Percentiles rank a stretch among this genome's conserved stretches.
Conservation (phyloP, 345 rosid species). For the Brassica incana region DNA sequence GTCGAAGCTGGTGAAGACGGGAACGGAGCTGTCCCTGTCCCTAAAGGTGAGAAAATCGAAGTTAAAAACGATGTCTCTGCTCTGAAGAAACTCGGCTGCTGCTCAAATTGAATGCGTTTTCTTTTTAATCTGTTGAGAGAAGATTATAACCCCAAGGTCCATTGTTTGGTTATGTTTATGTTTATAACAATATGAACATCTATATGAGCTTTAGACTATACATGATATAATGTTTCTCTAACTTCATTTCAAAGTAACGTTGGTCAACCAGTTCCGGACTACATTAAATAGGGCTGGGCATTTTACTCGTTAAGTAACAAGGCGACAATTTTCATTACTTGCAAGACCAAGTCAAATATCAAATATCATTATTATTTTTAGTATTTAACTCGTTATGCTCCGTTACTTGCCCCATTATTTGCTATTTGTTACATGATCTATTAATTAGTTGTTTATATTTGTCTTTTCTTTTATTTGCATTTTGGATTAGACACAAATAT, state of each 20-base stretch:
- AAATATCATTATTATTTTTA: too few relatives aligned
- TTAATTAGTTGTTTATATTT: too few relatives aligned
- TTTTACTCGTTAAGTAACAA: too few relatives aligned
- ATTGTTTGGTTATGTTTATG: constrained; percentile 21
- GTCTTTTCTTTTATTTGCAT: too few relatives aligned
- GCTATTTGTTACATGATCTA: too few relatives aligned
- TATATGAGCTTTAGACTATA: constrained; percentile 33
- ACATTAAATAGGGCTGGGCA: too few relatives aligned
- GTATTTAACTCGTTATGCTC: too few relatives aligned
- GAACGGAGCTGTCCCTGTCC: constrained; percentile 43
- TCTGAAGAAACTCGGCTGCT: constrained; percentile 63
- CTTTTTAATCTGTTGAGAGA: constrained; percentile 5
- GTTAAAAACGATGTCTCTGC: constrained; percentile 65
- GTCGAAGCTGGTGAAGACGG: constrained; percentile 53
- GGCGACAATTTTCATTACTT: too few relatives aligned
- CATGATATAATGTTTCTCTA: constrained; percentile 19
- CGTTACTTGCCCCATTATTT: too few relatives aligned
- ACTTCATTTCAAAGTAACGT: background rate
- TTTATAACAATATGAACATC: constrained; percentile 30
- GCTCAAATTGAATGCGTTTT: constrained; percentile 39
- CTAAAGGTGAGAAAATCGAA: constrained; percentile 60
- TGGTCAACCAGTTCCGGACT: background rate
- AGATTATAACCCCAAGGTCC: constrained; percentile 22
- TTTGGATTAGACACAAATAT: too few relatives aligned
- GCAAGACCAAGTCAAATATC: too few relatives aligned